Percentiles rank a stretch among this genome's conserved stretches.
Conservation (phyloP, 163 green algal genomes). For the Chlorella variabilis region DNA sequence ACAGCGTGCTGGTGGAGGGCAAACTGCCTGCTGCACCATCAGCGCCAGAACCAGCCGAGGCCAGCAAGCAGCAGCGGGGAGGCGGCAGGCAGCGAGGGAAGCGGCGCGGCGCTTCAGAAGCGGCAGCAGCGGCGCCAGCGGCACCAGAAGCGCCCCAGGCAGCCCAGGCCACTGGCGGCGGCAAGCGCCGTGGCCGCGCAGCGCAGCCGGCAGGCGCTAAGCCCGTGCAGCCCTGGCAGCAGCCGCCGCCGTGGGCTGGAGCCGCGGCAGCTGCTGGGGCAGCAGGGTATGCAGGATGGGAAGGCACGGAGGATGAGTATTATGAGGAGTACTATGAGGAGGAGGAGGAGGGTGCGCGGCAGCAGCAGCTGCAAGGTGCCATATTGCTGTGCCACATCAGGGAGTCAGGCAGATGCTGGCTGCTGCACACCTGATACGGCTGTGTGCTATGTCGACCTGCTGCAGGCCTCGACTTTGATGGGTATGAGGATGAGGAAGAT, state of each 20-base stretch:
- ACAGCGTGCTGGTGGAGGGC: conserved; percentile 13
- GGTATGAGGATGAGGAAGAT: background rate
- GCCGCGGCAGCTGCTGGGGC: background rate
- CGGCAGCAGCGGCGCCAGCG: background rate
- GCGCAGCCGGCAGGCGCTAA: background rate
- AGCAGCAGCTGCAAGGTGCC: no score
- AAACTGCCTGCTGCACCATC: conserved; percentile 6
- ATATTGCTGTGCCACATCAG: no score
- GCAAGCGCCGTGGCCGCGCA: background rate
- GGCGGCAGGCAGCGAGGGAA: background rate
- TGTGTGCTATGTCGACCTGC: background rate
- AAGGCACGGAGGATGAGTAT: no score
- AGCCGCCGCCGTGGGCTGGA: background rate
- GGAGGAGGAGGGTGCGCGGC: no score
- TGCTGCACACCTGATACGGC: no score
- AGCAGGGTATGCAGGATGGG: background rate
- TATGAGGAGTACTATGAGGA: no score
- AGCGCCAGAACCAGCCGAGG: background rate
- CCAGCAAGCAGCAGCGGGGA: background rate
- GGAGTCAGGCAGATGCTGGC: no score
- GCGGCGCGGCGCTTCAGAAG: background rate
- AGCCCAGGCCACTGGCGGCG: background rate
- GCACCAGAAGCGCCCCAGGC: background rate
- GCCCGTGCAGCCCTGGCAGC: background rate
- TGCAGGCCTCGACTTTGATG: background rate